phyloP scores from a whole-genome alignment of 306 rosid genomes.

The Abrus precatorius region DNA sequence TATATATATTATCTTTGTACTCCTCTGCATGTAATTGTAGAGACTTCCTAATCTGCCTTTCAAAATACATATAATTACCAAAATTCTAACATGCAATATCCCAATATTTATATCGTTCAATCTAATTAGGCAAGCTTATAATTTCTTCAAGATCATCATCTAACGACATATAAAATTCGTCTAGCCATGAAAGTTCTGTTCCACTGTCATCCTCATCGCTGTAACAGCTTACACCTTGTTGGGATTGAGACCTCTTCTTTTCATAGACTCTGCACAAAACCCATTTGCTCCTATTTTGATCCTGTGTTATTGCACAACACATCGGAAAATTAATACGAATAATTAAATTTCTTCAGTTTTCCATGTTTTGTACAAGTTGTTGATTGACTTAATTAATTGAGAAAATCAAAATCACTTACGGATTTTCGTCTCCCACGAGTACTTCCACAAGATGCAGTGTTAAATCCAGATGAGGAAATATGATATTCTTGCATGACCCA shows the following conservation, averaged over 20 bases:
- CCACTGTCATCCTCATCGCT: conserved; percentile 55
- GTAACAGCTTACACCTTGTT: conserved; percentile 38
- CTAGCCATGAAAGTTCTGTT: conserved; percentile 63
- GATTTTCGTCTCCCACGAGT: conserved; percentile 37
- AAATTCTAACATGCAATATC: background rate
- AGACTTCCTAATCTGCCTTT: background rate
- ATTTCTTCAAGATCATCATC: conserved; percentile 60
- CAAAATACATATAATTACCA: conserved; percentile 24
- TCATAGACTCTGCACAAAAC: conserved; percentile 64
- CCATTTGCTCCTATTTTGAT: conserved; percentile 51
- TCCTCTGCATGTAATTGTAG: background rate
- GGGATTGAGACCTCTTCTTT: conserved; percentile 43
- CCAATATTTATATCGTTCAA: background rate
- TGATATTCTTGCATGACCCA: conserved; percentile 70
- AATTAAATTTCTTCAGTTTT: background rate
- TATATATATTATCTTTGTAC: conserved; percentile 3
- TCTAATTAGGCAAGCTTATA: conserved; percentile 18
- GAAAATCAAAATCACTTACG: conserved; percentile 17
- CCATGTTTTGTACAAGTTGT: background rate
- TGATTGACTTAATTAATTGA: background rate
- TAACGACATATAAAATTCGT: conserved; percentile 54
- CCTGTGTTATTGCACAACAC: conserved; percentile 41
- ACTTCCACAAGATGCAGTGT: conserved; percentile 28
- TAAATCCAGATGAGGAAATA: conserved; percentile 44
- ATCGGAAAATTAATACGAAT: conserved; percentile 15